Conservation (phyloP, 2,329 filamentous ascomycete genomes). For the Trichoderma brevicompactum region DNA sequence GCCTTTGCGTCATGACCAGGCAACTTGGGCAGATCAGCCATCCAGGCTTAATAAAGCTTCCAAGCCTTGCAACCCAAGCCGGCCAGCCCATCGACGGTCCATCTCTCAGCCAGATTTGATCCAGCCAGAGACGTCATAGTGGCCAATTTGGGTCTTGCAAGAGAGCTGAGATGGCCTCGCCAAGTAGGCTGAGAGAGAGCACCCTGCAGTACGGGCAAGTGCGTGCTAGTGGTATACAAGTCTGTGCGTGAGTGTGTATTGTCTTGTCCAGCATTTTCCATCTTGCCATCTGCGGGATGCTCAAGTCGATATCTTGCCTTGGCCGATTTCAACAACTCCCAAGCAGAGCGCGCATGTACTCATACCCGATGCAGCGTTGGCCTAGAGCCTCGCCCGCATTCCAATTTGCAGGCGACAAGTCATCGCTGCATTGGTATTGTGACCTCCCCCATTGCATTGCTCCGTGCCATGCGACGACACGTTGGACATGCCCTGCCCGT, state of each 20-base stretch:
- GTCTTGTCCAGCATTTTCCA: too few species aligned
- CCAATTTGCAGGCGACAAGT: conserved; percentile 26
- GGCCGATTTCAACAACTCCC: too few species aligned
- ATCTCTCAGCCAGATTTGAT: neutral
- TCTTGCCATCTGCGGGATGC: too few species aligned
- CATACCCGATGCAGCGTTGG: conserved; percentile 7
- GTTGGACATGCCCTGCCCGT: conserved; percentile 21
- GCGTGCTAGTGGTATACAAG: neutral
- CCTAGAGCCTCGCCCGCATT: conserved; percentile 10
- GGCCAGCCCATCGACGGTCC: neutral
- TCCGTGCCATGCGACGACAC: conserved; percentile 26
- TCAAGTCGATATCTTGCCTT: too few species aligned
- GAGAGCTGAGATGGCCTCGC: conserved; percentile 6
- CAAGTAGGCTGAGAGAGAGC: conserved; percentile 7
- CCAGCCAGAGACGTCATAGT: conserved; percentile 24
- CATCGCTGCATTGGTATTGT: conserved; percentile 24
- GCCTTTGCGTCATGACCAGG: conserved; percentile 23
- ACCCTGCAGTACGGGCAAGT: neutral
- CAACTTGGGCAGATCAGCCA: conserved; percentile 8
- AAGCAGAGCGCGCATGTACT: neutral
- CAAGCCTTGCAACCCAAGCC: conserved; percentile 15
- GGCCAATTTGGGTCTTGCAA: conserved; percentile 11
- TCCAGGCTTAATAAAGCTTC: conserved; percentile 1
- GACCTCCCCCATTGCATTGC: conserved; percentile 14
- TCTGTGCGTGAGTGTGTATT: too few species aligned